Evolutionary conservation across 2,329 filamentous ascomycete genomes (phyloP).

Genomic region (Periconia sp.): DNA sequence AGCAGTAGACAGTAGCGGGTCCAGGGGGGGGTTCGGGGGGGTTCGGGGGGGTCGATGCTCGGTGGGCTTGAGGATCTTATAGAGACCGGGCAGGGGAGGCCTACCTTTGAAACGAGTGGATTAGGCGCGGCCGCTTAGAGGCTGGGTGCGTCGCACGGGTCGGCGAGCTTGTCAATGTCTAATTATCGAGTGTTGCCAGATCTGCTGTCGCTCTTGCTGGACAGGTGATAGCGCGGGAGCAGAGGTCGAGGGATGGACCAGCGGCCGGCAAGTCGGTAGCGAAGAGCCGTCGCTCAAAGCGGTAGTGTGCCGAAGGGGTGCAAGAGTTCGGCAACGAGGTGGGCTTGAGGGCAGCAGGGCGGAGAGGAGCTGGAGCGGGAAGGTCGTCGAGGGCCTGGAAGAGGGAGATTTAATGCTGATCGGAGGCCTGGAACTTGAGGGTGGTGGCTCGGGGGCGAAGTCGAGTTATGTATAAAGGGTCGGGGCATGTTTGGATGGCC

Average conservation of each 20-base stretch:
- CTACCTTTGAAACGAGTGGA: constrained; percentile 39
- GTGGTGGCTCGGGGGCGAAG: constrained; percentile 40
- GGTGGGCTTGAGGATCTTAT: constrained; percentile 29
- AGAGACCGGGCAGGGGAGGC: constrained; percentile 37
- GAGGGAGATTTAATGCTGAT: constrained; percentile 33
- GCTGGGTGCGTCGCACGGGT: constrained; percentile 34
- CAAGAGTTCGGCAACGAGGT: not conserved
- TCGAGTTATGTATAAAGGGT: constrained; percentile 45
- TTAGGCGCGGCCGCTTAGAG: constrained; percentile 26
- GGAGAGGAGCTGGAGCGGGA: not conserved
- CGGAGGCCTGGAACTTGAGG: constrained; percentile 36
- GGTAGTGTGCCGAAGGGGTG: not conserved
- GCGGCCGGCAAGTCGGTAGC: constrained; percentile 34
- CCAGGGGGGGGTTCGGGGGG: constrained; percentile 14
- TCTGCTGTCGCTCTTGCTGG: constrained; percentile 28
- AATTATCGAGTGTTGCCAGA: constrained; percentile 26
- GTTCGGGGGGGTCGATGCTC: constrained; percentile 1
- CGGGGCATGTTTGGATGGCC: constrained; percentile 28
- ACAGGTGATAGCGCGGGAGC: constrained; percentile 28
- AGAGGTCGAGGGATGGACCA: constrained; percentile 22
- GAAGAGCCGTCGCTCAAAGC: constrained; percentile 13
- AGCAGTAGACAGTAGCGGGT: constrained; percentile 22
- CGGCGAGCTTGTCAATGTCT: constrained; percentile 30
- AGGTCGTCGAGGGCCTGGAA: not conserved
- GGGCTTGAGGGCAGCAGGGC: not conserved